A percentile compares a stretch with the other conserved stretches of the same genome.
phyloP scores from a whole-genome alignment of 768 basidiomycete genomes.

The Pisolithus albus region DNA sequence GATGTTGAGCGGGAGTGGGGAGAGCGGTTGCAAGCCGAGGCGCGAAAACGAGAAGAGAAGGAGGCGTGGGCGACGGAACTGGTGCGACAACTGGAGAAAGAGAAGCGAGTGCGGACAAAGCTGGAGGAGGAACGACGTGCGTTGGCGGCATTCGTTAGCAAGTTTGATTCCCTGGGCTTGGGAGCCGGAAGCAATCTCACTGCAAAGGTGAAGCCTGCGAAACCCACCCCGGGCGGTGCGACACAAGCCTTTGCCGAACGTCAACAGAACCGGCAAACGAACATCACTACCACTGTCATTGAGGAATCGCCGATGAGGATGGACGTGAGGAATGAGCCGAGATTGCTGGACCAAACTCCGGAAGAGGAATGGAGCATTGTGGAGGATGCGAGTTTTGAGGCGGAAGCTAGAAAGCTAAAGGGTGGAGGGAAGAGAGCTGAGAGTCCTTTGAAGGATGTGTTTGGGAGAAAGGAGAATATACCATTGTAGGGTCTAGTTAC shows the following conservation, averaged over 20 bases:
- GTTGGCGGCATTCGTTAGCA: conserved; percentile 71
- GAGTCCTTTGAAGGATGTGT: conserved; percentile 21
- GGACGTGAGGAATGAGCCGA: conserved; percentile 38
- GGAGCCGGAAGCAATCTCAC: conserved; percentile 30
- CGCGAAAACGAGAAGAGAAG: conserved; percentile 55
- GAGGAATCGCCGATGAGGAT: conserved; percentile 45
- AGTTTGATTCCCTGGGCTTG: conserved; percentile 70
- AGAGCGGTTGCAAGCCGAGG: conserved; percentile 52
- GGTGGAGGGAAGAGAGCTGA: conserved; percentile 27
- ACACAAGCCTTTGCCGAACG: conserved; percentile 43
- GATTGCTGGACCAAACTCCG: conserved; percentile 53
- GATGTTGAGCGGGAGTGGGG: conserved; percentile 74
- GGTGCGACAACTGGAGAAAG: conserved; percentile 69
- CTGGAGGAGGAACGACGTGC: conserved; percentile 76
- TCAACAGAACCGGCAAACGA: conserved; percentile 29
- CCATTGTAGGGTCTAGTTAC: conserved; percentile 5
- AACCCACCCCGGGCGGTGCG: conserved; percentile 48
- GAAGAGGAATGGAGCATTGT: conserved; percentile 46
- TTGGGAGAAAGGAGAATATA: conserved; percentile 23
- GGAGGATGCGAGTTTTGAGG: conserved; percentile 51
- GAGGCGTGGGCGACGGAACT: conserved; percentile 70
- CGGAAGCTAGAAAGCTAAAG: conserved; percentile 23
- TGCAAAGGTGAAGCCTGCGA: conserved; percentile 40
- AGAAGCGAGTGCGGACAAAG: conserved; percentile 62
- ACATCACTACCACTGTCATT: conserved; percentile 19